Conservation (phyloP, 177 flowering plant genomes). For the Vitis hybrid region DNA sequence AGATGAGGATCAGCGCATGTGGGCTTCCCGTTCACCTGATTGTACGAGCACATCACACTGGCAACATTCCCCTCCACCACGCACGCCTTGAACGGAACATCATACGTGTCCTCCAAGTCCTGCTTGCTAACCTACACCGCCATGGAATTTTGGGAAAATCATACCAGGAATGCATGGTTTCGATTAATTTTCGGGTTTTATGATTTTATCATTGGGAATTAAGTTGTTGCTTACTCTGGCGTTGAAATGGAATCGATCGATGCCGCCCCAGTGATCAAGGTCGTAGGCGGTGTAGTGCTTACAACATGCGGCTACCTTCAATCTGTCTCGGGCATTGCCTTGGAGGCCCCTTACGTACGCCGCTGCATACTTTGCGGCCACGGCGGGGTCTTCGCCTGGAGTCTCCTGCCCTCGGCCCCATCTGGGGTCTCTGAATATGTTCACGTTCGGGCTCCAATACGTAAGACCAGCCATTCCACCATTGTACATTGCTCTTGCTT, state of each 20-base stretch:
- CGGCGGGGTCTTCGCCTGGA: constrained; percentile 57
- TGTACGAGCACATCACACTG: constrained; percentile 86
- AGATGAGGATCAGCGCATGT: constrained; percentile 73
- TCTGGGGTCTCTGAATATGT: constrained; percentile 54
- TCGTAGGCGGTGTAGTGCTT: constrained; percentile 58
- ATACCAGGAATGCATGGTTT: no score
- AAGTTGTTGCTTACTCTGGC: constrained; percentile 30
- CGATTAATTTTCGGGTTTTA: no score
- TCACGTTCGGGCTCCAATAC: constrained; percentile 59
- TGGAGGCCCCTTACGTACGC: constrained; percentile 52
- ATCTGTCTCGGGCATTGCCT: constrained; percentile 23
- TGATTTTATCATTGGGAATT: no score
- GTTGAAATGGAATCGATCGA: constrained; percentile 46
- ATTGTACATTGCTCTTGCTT: constrained; percentile 82
- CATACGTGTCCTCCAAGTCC: constrained; percentile 70
- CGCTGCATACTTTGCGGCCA: constrained; percentile 41
- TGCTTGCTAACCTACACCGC: constrained; percentile 55
- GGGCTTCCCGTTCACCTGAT: constrained; percentile 74
- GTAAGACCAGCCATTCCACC: constrained; percentile 54
- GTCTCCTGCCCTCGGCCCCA: constrained; percentile 67
- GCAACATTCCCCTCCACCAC: constrained; percentile 69
- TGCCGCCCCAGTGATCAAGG: constrained; percentile 51
- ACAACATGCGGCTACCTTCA: constrained; percentile 55
- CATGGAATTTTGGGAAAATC: background rate
- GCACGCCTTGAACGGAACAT: constrained; percentile 65